Base-by-base conservation (phyloP, 495 filamentous ascomycete species). In the Xylaria venustula region DNA sequence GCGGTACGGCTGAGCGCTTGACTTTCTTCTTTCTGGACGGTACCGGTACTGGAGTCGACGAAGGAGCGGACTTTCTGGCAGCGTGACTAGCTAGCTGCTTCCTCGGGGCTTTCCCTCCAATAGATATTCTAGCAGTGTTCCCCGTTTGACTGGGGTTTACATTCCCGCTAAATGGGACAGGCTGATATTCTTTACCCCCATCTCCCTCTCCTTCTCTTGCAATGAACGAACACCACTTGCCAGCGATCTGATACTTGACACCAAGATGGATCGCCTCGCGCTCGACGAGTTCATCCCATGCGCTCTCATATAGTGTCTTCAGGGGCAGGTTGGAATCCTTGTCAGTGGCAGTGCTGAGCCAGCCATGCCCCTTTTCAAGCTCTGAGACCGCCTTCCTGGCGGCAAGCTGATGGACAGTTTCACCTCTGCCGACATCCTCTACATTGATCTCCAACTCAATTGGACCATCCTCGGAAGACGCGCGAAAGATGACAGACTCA, bases 141-240 rank as follows among this genome's bases (percentile, higher is more conserved):
- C n/a, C n/a, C n/a, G n/a, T n/a, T n/a, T n/a, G n/a, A n/a, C n/a
- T n/a, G n/a, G n/a, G n/a, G n/a, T n/a, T n/a, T n/a, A n/a, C n/a
- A n/a, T 30, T 30, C 9, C 37, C 37, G 37, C 37, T 3, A 40
- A 40, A 40, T 40, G 14, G 3, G 15, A 34, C n/a, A 15, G 48
- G n/a, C 25, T 58, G 32, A 12, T 60, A 51, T 19, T 65, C 59
- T n/a, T n/a, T n/a, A n/a, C n/a, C n/a, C n/a, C n/a, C n/a, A n/a
- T n/a, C n/a, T 14, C 71, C 67, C 47, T 76, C 71, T n/a, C 68
- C 67, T 63, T 86, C 77, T 15, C 89, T 76, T 4, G 89, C 89
- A 7, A 90, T 86, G 58, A 90, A 92, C 0, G 83, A 86, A 62
- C 85, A 88, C 80, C 83, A 87, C 65, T 85, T 89, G 0, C 86